Base-by-base conservation (phyloP, 208 protist species). In the Wallacemonas sp. region DNA sequence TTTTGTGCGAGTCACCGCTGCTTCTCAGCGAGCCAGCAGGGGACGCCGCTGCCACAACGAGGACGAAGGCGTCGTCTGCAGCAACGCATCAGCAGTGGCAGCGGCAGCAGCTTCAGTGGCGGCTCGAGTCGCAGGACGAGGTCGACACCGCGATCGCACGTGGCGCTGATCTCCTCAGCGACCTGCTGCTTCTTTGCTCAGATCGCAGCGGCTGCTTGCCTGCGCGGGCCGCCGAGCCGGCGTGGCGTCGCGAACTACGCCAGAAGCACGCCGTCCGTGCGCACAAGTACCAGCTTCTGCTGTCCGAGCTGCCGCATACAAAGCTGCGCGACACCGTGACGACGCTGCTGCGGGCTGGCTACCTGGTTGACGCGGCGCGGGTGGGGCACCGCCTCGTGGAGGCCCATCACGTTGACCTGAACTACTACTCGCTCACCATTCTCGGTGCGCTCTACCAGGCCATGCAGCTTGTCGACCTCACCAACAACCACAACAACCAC, bases 231-330 rank as follows among this genome's bases (percentile, higher is more conserved):
- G 74, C 77, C 12, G 71, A 81, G 55, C 82, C 87, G 11, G 65
- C 72, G 55, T 89, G 84, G 87, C 76, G 81, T 0, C 68, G 62
- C 4, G 74, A 82, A 27, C 62, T 90, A 48, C 72, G 71, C 19
- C 70, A 60, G 34, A 56, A 57, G 26, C 72, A 69, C n/a, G 76
- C 77, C n/a, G 79, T 90, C 32, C 87, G 87, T 9, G 73, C 81
- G 4, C 87, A 93, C 66, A 90, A 93, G 68, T 93, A 87, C 56
- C 73, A 93, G 72, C 67, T 93, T 24, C 74, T 93, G 21, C 71
- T 81, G 16, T 49, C 64, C 27, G 83, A 94, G 76, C 47, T 94
- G 14, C 87, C 87, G 16, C 87, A 94, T 52, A 34, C 52, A 1
- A 46, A 70, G 32, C 55, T 94, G n/a, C 62, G 68, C 11, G 70